A percentile compares a stretch with the other conserved stretches of the same genome.
Conservation (phyloP, 345 rosid genomes). For the Stellera chamaejasme region DNA sequence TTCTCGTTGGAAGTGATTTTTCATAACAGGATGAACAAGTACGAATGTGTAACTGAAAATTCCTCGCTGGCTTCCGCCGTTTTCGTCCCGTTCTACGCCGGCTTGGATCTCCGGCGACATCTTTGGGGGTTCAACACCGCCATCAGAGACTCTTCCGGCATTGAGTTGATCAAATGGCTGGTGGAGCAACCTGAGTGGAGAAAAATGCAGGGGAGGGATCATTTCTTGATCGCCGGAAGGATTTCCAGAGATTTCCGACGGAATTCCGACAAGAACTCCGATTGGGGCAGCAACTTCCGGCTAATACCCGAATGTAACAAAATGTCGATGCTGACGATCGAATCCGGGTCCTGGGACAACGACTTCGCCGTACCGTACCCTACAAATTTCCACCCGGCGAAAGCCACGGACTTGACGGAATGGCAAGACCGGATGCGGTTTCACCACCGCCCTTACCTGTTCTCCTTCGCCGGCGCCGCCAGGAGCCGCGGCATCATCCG, state of each 20-base stretch:
- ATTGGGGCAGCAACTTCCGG: conserved; percentile 43
- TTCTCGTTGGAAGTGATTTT: conserved; percentile 35
- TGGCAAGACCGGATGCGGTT: conserved; percentile 31
- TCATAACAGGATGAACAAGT: conserved; percentile 33
- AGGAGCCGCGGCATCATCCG: conserved; percentile 16
- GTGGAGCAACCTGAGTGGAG: conserved; percentile 30
- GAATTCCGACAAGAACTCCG: conserved; percentile 10
- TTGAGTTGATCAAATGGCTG: conserved; percentile 28
- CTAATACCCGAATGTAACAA: conserved; percentile 21
- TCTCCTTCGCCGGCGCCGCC: conserved; percentile 33
- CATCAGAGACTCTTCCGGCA: conserved; percentile 26
- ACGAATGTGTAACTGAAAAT: conserved; percentile 34
- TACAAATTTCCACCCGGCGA: conserved; percentile 36
- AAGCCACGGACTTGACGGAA: conserved; percentile 15
- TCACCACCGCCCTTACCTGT: conserved; percentile 21
- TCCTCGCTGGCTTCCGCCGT: conserved; percentile 36
- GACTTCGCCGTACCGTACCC: conserved; percentile 43
- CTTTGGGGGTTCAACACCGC: conserved; percentile 29
- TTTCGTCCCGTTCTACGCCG: conserved; percentile 35
- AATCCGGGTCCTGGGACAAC: conserved; percentile 18
- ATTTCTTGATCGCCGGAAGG: conserved; percentile 40
- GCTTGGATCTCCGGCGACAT: conserved; percentile 33
- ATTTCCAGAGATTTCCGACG: conserved; percentile 33
- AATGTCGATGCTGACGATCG: conserved; percentile 36
- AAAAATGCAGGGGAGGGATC: conserved; percentile 31